Evolutionary conservation across 2,329 filamentous ascomycete species (phyloP).

Genomic region (Sarocladium kiliense): DNA sequence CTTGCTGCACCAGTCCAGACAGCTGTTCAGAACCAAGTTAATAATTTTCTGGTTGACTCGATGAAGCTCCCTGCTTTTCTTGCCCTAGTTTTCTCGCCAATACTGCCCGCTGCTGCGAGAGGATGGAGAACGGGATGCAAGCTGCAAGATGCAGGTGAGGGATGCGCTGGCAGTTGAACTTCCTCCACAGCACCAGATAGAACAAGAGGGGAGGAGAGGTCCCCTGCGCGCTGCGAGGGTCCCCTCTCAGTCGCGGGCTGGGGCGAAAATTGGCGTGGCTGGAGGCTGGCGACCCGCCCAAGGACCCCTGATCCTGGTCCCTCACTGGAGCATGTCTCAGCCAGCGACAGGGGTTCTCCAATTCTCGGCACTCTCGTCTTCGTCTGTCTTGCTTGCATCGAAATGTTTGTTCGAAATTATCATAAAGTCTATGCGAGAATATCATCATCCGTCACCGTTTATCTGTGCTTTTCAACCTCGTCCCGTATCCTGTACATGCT

Average conservation of each 20-base stretch:
- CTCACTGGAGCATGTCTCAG: background rate
- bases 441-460: background rate
- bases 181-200: background rate
- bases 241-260: background rate
- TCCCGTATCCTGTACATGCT: constrained; percentile 22
- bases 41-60: too few species aligned
- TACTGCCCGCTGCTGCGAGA: background rate
- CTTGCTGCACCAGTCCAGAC: background rate
- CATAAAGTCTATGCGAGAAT: too few species aligned
- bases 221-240: background rate
- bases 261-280: constrained; percentile 6
- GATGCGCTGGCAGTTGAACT: background rate
- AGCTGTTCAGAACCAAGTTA: too few species aligned
- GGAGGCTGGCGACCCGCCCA: background rate
- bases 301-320: background rate
- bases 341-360: constrained; percentile 1
- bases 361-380: background rate
- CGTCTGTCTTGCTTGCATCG: background rate
- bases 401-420: background rate
- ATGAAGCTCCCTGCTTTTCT: too few species aligned
- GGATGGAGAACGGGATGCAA: constrained; percentile 4
- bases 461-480: constrained; percentile 7
- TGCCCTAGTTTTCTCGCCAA: background rate
- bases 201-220: background rate
- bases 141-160: constrained; percentile 8